These are phyloP conservation scores for Candida suzukii DNA, from an alignment of 805 yeast species.

Conservation along the genomic window DNA sequence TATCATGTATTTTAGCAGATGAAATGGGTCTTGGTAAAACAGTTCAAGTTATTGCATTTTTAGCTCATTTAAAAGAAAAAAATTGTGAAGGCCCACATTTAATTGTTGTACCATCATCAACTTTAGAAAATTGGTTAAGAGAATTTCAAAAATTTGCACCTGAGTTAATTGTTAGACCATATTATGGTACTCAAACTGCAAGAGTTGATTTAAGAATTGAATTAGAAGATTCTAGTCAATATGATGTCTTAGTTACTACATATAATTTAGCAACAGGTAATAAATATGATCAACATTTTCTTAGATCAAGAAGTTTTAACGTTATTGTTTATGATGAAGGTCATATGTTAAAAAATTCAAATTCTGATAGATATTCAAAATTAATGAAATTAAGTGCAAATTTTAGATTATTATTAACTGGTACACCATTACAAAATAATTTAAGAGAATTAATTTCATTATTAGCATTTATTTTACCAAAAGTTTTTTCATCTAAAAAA, in stretches of 20 bases:
- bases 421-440: constrained; percentile 95
- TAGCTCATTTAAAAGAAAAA: constrained; percentile 72
- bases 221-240: constrained; percentile 46
- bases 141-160: constrained; percentile 92
- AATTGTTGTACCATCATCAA: constrained; percentile 93
- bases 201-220: constrained; percentile 78
- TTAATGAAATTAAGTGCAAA: constrained; percentile 77
- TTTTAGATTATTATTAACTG: constrained; percentile 86
- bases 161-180: constrained; percentile 72
- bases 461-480: constrained; percentile 85
- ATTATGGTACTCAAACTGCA: constrained; percentile 83
- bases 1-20: constrained; percentile 94
- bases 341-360: constrained; percentile 88
- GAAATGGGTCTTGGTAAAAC: constrained; percentile 99
- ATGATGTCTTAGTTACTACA: constrained; percentile 91
- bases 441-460: constrained; percentile 84
- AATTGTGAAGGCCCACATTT: constrained; percentile 72
- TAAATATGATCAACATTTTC: constrained; percentile 72
- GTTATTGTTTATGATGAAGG: constrained; percentile 96
- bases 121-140: constrained; percentile 95
- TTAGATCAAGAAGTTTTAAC: constrained; percentile 70
- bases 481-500: constrained; percentile 68
- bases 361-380: constrained; percentile 79
- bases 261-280: constrained; percentile 87
- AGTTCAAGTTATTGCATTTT: constrained; percentile 88